Base-by-base conservation (phyloP, 306 rosid genomes). In the Quillaja saponaria region DNA sequence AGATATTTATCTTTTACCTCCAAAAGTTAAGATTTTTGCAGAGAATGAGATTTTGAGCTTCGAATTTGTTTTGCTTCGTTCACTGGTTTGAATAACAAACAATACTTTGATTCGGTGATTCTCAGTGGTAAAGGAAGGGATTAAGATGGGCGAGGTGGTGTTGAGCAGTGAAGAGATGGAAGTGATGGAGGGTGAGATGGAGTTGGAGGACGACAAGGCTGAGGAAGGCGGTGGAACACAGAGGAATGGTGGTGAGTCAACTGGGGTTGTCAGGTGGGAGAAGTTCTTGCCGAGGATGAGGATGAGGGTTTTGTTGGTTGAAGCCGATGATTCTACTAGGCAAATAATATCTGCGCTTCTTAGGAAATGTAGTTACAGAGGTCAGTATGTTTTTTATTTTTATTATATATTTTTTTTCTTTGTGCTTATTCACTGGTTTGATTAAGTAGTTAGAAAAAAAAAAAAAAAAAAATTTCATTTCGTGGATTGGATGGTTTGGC, bases 311-410 rank as follows among this genome's bases (percentile, higher is more conserved):
- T 68, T 94, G 47, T 72, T 94, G 63, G 96, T 87, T 31, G 99
- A 94, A 71, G 85, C 99, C 4, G 99, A 94, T 69, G 99, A 94
- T 31, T 94, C 91, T 45, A 94, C 99, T 3, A 79, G 99, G 37
- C 99, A 94, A 78, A 87, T 94, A 72, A 83, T 94, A 8, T 68
- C 90, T 8, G 96, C 97, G 17, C 95, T 94, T 73, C 97, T 94
- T 15, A 82, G 97, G 60, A 94, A 94, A 81, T 94, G 97, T 66
- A 75, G 82, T 73, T 94, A 89, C 73, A 87, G 77, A 87, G 99
- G 99, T 94, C 5, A 6, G 75, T 56, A 25, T 50, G 16, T 11
- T n/a, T 38, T 1, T 40, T 15, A 14, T 31, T 6, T 18, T 10
- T 0, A 40, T 14, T 31, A 5, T 8, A 2, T 51, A 2, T 9